Base-by-base conservation (phyloP, 148 eudicot genomes). In the Amaranthus palmeri region DNA sequence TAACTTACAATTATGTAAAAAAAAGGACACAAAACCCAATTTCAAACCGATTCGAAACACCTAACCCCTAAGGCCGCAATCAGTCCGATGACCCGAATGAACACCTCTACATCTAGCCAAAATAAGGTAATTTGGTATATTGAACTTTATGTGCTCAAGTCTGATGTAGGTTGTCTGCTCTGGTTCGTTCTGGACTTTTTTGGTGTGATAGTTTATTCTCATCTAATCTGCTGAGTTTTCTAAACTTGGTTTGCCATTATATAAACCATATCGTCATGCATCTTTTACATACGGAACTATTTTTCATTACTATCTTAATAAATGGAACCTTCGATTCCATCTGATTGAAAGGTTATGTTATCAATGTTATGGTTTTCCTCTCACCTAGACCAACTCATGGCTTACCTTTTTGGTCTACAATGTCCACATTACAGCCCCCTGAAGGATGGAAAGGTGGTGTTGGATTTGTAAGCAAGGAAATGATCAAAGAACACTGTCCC, bases 401-500 rank as follows among this genome's bases (percentile, higher is more conserved):
- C n/a, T 43, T 13, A 8, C n/a, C 36, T 6, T 63, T 15, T 9
- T 49, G 47, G 18, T 13, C 15, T 67, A 5, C 3, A 12, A 44
- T 49, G 18, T 17, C 8, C 61, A 71, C 11, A 77, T 6, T 81
- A 68, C 85, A 93, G 98, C 96, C 98, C 71, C 96, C 96, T 12
- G 95, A 88, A 70, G 80, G 55, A 69, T 93, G 98, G 98, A 76
- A 85, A 64, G 96, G 96, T 62, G 96, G 98, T 60, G 92, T 88
- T 48, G 98, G 98, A 17, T 90, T 88, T 61, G 90, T 93, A 25
- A 78, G 88, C 74, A 87, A 88, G 80, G 98, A 90, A 77, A 93
- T 90, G 91, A 93, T 93, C 79, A 81, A 93, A 81, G 83, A 87
- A 53, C 78, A 88, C 79, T 88, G 90, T 73, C 98, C 95, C 65